Evolutionary conservation across 345 rosid genomes (phyloP).

Genomic region (Carallia brachiata): DNA sequence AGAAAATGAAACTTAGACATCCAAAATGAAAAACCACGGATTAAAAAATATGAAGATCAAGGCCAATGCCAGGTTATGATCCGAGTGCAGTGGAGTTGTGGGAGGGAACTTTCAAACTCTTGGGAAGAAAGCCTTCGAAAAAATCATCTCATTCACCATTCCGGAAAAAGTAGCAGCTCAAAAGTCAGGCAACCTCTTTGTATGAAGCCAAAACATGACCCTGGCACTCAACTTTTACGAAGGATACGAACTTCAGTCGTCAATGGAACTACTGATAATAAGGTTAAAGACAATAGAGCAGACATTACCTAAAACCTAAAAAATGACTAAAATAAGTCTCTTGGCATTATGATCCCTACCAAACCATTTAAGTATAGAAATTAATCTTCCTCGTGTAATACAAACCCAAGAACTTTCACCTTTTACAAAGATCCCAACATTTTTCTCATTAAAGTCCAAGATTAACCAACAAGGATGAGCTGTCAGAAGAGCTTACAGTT

Average conservation of each 20-base stretch:
- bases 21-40: background rate
- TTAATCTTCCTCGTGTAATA: too few species aligned
- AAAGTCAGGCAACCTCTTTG: background rate
- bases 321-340: too few species aligned
- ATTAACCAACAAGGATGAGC: conserved; percentile 8
- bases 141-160: background rate
- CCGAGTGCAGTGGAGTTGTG: background rate
- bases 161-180: background rate
- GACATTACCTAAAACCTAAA: background rate
- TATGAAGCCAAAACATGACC: background rate
- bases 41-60: background rate
- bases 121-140: background rate
- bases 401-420: too few species aligned
- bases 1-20: background rate
- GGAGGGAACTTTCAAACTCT: background rate
- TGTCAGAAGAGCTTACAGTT: conserved; percentile 43
- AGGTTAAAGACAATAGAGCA: background rate
- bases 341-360: too few species aligned
- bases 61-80: background rate
- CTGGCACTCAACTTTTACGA: background rate
- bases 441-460: background rate
- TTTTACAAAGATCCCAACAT: too few species aligned
- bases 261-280: background rate
- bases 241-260: background rate
- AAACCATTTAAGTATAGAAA: too few species aligned